Evolutionary conservation across 1,139 yeast species (phyloP).

Genomic region (Lodderomyces orthopsilosis): DNA sequence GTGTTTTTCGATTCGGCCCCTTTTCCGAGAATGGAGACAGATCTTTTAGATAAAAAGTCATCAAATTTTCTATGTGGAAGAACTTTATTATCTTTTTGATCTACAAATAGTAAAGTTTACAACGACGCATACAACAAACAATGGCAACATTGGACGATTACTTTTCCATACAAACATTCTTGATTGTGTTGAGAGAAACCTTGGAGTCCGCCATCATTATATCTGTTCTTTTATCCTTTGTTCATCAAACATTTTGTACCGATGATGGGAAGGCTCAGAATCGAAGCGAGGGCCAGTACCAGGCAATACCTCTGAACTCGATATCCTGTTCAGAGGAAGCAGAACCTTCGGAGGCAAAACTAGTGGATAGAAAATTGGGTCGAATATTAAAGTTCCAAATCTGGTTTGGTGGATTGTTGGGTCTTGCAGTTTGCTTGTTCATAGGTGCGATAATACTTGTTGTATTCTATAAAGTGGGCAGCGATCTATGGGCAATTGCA

Average conservation of each 20-base stretch:
- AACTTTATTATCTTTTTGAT: constrained; percentile 2
- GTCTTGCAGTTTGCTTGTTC: constrained; percentile 35
- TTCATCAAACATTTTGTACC: constrained; percentile 31
- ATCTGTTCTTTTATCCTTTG: constrained; percentile 43
- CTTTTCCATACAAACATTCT: constrained; percentile 45
- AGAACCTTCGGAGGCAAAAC: neutral
- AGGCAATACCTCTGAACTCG: neutral
- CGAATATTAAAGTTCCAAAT: constrained; percentile 32
- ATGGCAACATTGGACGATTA: constrained; percentile 30
- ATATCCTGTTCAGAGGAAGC: neutral
- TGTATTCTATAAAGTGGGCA: constrained; percentile 38
- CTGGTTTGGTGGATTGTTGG: constrained; percentile 44
- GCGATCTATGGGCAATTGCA: constrained; percentile 41
- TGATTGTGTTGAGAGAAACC: constrained; percentile 45
- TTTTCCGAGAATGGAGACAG: neutral
- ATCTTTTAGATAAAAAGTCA: constrained; percentile 7
- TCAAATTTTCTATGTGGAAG: neutral
- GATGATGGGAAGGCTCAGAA: neutral
- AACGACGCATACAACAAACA: neutral
- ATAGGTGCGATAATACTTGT: constrained; percentile 36
- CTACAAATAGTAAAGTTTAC: neutral
- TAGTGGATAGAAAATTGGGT: constrained; percentile 13
- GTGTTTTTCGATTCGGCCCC: neutral
- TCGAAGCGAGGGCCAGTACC: neutral
- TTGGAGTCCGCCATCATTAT: constrained; percentile 46